Evolutionary conservation across 148 eudicot genomes (phyloP).

Genomic region (Limonium bicolor): DNA sequence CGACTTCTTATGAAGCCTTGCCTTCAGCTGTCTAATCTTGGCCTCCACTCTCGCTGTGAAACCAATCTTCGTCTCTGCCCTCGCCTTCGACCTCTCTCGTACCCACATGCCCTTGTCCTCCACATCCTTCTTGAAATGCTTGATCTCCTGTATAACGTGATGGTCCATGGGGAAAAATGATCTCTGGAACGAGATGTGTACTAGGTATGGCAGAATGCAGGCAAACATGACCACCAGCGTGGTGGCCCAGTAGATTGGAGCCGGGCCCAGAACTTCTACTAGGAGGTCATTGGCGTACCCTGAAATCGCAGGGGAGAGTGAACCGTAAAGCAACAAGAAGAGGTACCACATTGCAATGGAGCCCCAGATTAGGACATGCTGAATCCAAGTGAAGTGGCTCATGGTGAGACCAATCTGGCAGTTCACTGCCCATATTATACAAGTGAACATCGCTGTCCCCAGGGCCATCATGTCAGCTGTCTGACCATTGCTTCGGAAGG

Average conservation of each 20-base stretch:
- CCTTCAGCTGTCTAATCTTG: constrained; percentile 56
- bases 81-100: constrained; percentile 48
- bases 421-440: constrained; percentile 74
- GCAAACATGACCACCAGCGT: constrained; percentile 47
- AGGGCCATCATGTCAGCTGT: constrained; percentile 56
- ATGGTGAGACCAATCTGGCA: constrained; percentile 77
- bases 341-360: constrained; percentile 64
- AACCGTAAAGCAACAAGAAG: constrained; percentile 49
- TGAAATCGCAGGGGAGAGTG: constrained; percentile 21
- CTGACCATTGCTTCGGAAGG: constrained; percentile 50
- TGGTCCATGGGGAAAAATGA: constrained; percentile 66
- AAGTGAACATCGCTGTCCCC: constrained; percentile 80
- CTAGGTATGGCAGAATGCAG: constrained; percentile 52
- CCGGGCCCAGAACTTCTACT: constrained; percentile 58
- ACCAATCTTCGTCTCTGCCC: constrained; percentile 58
- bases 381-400: constrained; percentile 94
- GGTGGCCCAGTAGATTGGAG: constrained; percentile 61
- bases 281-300: constrained; percentile 36
- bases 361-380: constrained; percentile 72
- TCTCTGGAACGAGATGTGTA: constrained; percentile 54
- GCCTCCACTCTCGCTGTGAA: constrained; percentile 66
- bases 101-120: constrained; percentile 62
- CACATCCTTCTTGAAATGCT: constrained; percentile 59
- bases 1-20: constrained; percentile 41
- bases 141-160: constrained; percentile 83